These are phyloP conservation scores for Botrytis aclada DNA, from an alignment of 2,329 filamentous ascomycete species.

Conservation along the genomic window DNA sequence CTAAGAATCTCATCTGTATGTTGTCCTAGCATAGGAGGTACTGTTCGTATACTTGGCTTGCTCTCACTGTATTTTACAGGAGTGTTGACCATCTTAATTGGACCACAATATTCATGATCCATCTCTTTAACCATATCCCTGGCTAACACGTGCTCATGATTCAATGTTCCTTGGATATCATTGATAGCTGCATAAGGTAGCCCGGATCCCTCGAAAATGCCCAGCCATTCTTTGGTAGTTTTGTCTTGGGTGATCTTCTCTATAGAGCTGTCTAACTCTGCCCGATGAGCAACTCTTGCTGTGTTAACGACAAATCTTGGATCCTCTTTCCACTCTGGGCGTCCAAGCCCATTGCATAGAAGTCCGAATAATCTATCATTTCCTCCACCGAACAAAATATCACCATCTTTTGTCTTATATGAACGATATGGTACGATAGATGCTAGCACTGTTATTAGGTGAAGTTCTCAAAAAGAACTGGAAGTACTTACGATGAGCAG, in stretches of 20 bases:
- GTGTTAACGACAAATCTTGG: conserved; percentile 59
- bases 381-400: conserved; percentile 68
- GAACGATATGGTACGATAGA: conserved; percentile 95
- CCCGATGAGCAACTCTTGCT: conserved; percentile 66
- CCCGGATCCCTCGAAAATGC: conserved; percentile 81
- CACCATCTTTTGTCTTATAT: conserved; percentile 71
- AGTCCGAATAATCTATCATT: conserved; percentile 68
- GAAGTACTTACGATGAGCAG: conserved; percentile 73
- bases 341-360: conserved; percentile 57
- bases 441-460: conserved; percentile 47
- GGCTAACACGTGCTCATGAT: conserved; percentile 80
- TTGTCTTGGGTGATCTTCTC: conserved; percentile 70
- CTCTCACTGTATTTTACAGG: conserved; percentile 92
- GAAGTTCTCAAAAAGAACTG: no score
- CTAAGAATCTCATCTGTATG: conserved; percentile 77
- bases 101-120: conserved; percentile 77
- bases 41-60: conserved; percentile 68
- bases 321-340: conserved; percentile 59
- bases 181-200: conserved; percentile 96
- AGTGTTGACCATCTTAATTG: conserved; percentile 87
- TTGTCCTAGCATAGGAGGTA: conserved; percentile 82
- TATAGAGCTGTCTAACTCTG: conserved; percentile 73
- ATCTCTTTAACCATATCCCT: conserved; percentile 88
- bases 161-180: conserved; percentile 79
- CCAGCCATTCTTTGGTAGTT: conserved; percentile 86